These are phyloP conservation scores for Cinnamomum micranthum DNA, from an alignment of 164 flowering plant species.

Conservation along the genomic window DNA sequence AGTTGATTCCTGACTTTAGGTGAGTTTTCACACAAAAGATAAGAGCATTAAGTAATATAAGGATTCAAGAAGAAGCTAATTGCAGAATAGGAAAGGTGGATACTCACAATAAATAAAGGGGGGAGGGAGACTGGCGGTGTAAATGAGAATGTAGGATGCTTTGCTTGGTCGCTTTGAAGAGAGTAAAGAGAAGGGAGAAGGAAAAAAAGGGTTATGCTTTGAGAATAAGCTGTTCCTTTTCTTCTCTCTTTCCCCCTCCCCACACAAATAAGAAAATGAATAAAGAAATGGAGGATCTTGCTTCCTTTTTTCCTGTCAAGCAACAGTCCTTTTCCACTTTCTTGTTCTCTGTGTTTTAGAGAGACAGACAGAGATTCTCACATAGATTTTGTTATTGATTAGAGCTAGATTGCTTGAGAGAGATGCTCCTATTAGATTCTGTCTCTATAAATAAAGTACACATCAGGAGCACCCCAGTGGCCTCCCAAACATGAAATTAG, in stretches of 20 bases:
- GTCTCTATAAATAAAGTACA: not conserved
- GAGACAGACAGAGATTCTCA: not conserved
- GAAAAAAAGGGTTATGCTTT: conserved; percentile 12
- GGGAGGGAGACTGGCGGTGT: conserved; percentile 22
- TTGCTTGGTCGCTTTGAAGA: conserved; percentile 47
- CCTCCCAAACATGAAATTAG: too few species aligned
- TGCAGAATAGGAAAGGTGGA: conserved; percentile 54
- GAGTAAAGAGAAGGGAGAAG: not conserved
- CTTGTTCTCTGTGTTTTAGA: not conserved
- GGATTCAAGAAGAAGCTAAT: conserved; percentile 18
- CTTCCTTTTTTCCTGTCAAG: not conserved
- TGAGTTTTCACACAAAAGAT: conserved; percentile 23
- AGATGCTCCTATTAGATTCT: conserved; percentile 7
- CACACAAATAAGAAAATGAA: conserved; percentile 5
- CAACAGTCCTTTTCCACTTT: not conserved
- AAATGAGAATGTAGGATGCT: conserved; percentile 39
- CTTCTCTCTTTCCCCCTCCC: conserved; percentile 5
- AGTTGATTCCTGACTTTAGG: conserved; percentile 53
- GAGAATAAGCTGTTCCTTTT: conserved; percentile 22
- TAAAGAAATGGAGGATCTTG: not conserved
- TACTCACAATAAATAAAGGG: conserved; percentile 52
- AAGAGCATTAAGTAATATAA: conserved; percentile 18
- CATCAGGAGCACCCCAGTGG: too few species aligned
- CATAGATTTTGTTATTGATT: not conserved
- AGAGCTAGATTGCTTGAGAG: conserved; percentile 1